These are phyloP conservation scores for Bremia lactucae DNA, from an alignment of 352 stramenopile species.

Conservation along the genomic window DNA sequence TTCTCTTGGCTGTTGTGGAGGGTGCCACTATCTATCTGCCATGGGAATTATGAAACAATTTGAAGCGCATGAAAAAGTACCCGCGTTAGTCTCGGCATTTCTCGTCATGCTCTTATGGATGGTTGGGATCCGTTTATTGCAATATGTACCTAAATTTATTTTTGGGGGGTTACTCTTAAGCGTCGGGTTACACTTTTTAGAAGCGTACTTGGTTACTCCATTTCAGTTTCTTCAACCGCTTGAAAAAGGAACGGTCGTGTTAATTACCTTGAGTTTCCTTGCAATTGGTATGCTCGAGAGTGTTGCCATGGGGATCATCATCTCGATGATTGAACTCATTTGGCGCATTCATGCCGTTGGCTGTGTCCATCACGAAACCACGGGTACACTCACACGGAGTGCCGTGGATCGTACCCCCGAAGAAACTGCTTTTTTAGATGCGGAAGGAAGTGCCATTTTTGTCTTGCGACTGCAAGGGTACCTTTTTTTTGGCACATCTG, in stretches of 20 bases:
- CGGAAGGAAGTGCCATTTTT: conserved; percentile 49
- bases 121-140: conserved; percentile 47
- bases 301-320: conserved; percentile 60
- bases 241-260: conserved; percentile 47
- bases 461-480: conserved; percentile 69
- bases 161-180: conserved; percentile 67
- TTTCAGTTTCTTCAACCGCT: conserved; percentile 65
- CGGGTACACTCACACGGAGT: conserved; percentile 46
- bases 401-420: conserved; percentile 58
- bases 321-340: conserved; percentile 74
- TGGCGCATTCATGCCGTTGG: conserved; percentile 70
- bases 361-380: conserved; percentile 69
- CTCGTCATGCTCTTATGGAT: conserved; percentile 52
- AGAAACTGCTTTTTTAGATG: conserved; percentile 42
- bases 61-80: conserved; percentile 62
- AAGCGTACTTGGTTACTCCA: conserved; percentile 63
- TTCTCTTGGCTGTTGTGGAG: conserved; percentile 53
- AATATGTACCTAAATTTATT: conserved; percentile 77
- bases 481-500: conserved; percentile 74
- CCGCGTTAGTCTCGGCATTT: conserved; percentile 53
- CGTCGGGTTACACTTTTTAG: conserved; percentile 67
- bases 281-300: conserved; percentile 63
- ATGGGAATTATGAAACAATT: conserved; percentile 85
- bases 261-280: conserved; percentile 64
- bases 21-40: conserved; percentile 70